phyloP scores from a whole-genome alignment of 495 filamentous ascomycete genomes.

The Penicillium canescens region DNA sequence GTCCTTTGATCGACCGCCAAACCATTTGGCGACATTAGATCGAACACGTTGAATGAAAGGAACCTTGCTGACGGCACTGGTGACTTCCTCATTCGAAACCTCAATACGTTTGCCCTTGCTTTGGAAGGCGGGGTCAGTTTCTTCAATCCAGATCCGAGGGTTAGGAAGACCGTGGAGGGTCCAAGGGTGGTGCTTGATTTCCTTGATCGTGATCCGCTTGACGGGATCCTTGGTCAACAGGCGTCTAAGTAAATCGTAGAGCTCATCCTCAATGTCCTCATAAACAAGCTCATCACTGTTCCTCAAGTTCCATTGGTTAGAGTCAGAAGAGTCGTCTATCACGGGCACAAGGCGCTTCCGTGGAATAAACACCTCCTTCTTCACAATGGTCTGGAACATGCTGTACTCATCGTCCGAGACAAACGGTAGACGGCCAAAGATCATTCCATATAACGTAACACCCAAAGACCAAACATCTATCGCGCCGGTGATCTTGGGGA shows the following conservation, averaged over 20 bases:
- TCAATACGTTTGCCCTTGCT: slow-evolving; percentile 88
- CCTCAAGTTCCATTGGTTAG: slow-evolving; percentile 41
- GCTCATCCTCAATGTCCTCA: slow-evolving; percentile 79
- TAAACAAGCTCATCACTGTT: slow-evolving; percentile 74
- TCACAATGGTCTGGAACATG: slow-evolving; percentile 87
- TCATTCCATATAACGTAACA: slow-evolving; percentile 91
- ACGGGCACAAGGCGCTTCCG: slow-evolving; percentile 76
- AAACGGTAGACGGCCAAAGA: slow-evolving; percentile 92
- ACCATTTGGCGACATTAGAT: slow-evolving; percentile 55
- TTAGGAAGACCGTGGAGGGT: slow-evolving; percentile 78
- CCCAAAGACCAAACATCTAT: slow-evolving; percentile 98
- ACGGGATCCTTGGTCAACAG: slow-evolving; percentile 87
- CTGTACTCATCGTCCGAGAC: slow-evolving; percentile 86
- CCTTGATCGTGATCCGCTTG: slow-evolving; percentile 82
- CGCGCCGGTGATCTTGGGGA: slow-evolving; percentile 60
- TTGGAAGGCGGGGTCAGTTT: slow-evolving; percentile 82
- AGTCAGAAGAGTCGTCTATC: slow-evolving; percentile 52
- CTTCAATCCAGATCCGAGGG: slow-evolving; percentile 79
- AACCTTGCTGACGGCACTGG: slow-evolving; percentile 84
- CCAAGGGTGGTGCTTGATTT: slow-evolving; percentile 97
- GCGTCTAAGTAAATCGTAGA: slow-evolving; percentile 77
- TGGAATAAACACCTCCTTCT: slow-evolving; percentile 87
- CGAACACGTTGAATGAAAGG: slow-evolving; percentile 74
- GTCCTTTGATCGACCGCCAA: slow-evolving; percentile 59
- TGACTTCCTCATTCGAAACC: slow-evolving; percentile 87